phyloP scores from a whole-genome alignment of 306 rosid genomes.

The Corylus heterophylla region DNA sequence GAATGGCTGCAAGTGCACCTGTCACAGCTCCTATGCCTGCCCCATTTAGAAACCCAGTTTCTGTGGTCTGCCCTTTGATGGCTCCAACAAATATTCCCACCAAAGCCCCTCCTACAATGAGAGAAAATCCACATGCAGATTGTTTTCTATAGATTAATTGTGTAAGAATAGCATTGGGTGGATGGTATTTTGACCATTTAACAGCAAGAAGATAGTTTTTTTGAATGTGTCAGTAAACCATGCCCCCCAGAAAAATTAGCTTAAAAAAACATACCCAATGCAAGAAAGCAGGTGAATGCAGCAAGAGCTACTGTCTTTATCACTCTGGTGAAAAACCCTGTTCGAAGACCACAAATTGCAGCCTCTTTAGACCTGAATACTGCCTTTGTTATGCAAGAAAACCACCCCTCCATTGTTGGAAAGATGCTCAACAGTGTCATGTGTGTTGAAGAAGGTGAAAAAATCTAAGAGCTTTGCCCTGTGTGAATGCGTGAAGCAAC shows the following conservation, averaged over 20 bases:
- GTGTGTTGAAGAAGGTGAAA: background rate
- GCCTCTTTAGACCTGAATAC: constrained; percentile 12
- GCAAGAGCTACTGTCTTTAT: constrained; percentile 20
- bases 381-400: constrained; percentile 14
- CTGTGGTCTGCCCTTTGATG: constrained; percentile 51
- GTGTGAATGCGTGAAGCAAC: constrained; percentile 13
- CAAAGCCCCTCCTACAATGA: constrained; percentile 41
- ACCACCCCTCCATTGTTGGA: constrained; percentile 18
- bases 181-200: no score
- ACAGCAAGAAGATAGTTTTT: background rate
- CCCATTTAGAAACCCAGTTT: constrained; percentile 41
- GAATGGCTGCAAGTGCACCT: constrained; percentile 46
- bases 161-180: no score
- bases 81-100: constrained; percentile 47
- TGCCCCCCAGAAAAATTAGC: background rate
- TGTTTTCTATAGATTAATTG: no score
- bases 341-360: background rate
- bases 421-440: constrained; percentile 18
- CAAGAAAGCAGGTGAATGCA: constrained; percentile 34
- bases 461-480: background rate
- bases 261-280: constrained; percentile 30
- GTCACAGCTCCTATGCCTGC: constrained; percentile 33
- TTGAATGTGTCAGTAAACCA: no score
- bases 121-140: no score
- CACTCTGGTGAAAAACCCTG: constrained; percentile 1